Conservation (phyloP, 805 yeast species). For the Suhomyces pyralidae region DNA sequence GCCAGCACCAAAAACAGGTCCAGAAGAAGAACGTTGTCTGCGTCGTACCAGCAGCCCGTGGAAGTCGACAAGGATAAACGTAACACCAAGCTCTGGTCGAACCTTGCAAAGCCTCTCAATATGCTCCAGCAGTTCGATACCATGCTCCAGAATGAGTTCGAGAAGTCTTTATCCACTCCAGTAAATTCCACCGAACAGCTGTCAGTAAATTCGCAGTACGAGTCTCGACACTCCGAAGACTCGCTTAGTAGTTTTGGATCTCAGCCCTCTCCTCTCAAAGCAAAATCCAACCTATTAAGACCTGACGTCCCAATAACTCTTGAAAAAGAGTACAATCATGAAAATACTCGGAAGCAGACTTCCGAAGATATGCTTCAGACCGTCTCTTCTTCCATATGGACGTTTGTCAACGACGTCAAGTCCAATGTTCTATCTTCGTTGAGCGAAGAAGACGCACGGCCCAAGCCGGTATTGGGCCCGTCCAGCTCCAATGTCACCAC, state of each 20-base stretch:
- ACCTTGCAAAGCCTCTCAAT: constrained; percentile 33
- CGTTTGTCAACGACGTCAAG: constrained; percentile 42
- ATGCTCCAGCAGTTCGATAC: constrained; percentile 67
- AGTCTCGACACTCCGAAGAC: constrained; percentile 23
- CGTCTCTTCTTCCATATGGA: constrained; percentile 41
- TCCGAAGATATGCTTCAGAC: constrained; percentile 37
- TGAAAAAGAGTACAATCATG: not conserved
- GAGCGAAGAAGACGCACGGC: constrained; percentile 10
- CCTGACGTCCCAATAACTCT: not conserved
- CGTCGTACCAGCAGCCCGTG: constrained; percentile 3
- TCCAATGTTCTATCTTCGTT: constrained; percentile 30
- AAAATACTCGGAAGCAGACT: not conserved
- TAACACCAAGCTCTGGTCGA: constrained; percentile 29
- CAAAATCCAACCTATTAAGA: constrained; percentile 17
- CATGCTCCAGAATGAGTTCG: constrained; percentile 63
- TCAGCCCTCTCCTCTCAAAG: constrained; percentile 24
- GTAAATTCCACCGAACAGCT: constrained; percentile 2
- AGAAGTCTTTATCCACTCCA: constrained; percentile 28
- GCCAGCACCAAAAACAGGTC: constrained; percentile 28
- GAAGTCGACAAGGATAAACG: constrained; percentile 1
- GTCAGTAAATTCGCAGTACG: constrained; percentile 6
- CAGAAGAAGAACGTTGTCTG: constrained; percentile 11
- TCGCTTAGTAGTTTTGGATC: constrained; percentile 22
- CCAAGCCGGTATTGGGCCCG: not conserved
- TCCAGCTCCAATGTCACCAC: not conserved